A percentile compares a stretch with the other conserved stretches of the same genome.
phyloP scores from a whole-genome alignment of 768 basidiomycete species.

The Mycena rosella region DNA sequence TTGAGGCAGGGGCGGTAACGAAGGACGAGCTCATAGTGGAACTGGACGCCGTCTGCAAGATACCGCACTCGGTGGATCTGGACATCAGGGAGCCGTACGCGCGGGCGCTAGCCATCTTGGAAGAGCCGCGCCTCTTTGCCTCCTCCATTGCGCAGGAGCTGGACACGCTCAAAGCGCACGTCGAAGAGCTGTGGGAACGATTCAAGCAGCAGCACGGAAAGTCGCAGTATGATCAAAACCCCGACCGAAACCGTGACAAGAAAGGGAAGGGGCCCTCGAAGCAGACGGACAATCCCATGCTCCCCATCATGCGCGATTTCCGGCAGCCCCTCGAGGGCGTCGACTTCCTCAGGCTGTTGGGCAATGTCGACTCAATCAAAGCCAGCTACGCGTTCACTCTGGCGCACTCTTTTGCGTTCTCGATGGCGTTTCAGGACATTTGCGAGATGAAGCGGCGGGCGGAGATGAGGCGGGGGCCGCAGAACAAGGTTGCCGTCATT shows the following conservation, averaged over 20 bases:
- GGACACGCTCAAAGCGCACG: not conserved
- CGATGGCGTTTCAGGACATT: conserved; percentile 53
- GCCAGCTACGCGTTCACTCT: conserved; percentile 53
- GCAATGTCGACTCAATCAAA: conserved; percentile 45
- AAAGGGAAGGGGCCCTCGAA: not conserved
- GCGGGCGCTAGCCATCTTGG: not conserved
- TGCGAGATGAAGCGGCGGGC: conserved; percentile 56
- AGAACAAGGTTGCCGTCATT: conserved; percentile 14
- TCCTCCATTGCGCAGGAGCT: conserved; percentile 8
- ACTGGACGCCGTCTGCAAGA: not conserved
- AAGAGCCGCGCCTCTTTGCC: not conserved
- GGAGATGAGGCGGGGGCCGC: conserved; percentile 29
- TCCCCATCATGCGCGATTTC: conserved; percentile 27
- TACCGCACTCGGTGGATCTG: not conserved
- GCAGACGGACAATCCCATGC: conserved; percentile 20
- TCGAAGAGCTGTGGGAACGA: not conserved
- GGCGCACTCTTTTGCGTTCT: conserved; percentile 49
- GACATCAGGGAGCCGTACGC: conserved; percentile 3
- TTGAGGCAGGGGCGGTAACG: not conserved
- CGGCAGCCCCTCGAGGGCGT: conserved; percentile 32
- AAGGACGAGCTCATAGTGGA: conserved; percentile 8
- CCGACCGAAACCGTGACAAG: not conserved
- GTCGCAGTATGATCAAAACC: too few species aligned
- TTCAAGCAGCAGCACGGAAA: not conserved
- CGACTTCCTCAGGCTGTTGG: conserved; percentile 5